A percentile compares a stretch with the other conserved stretches of the same genome.
phyloP scores from a whole-genome alignment of 106 monocot species.

The Apostasia shenzhenica region DNA sequence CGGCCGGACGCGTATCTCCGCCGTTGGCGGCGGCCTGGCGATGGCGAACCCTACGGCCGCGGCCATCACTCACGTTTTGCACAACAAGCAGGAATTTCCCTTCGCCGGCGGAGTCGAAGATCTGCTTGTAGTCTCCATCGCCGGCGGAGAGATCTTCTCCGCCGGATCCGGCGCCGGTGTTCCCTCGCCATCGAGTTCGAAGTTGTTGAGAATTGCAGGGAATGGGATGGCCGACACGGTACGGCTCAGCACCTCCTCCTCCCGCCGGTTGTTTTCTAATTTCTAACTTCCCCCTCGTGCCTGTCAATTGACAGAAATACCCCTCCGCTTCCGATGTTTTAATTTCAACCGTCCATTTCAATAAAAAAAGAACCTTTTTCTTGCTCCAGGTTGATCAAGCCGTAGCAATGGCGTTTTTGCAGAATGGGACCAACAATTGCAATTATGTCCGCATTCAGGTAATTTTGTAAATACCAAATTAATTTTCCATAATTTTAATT shows the following conservation, averaged over 20 bases:
- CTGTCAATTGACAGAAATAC: not conserved
- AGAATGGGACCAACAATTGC: not conserved
- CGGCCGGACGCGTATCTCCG: constrained; percentile 19
- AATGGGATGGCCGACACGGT: constrained; percentile 34
- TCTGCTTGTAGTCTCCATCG: constrained; percentile 44
- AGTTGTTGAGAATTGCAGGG: constrained; percentile 21
- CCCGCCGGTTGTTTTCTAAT: constrained; percentile 3
- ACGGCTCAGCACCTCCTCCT: not conserved
- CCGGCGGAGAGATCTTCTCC: constrained; percentile 12
- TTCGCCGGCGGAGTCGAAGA: constrained; percentile 34
- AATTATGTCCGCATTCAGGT: constrained; percentile 30
- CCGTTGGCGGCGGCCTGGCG: constrained; percentile 39
- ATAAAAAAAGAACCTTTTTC: not conserved
- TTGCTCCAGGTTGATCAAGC: constrained; percentile 21
- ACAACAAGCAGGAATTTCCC: constrained; percentile 66
- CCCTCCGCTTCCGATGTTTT: too few relatives aligned
- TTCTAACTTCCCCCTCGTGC: not conserved
- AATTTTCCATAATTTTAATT: not conserved
- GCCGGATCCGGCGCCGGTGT: not conserved
- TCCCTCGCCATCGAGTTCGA: constrained; percentile 2
- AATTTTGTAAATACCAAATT: not conserved
- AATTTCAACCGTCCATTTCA: not conserved
- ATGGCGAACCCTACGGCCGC: constrained; percentile 46
- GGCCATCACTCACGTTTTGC: constrained; percentile 70
- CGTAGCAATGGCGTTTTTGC: constrained; percentile 19